A percentile compares a stretch with the other conserved stretches of the same genome.
Evolutionary conservation across 306 rosid genomes (phyloP).

Genomic region (Vicia sativa): DNA sequence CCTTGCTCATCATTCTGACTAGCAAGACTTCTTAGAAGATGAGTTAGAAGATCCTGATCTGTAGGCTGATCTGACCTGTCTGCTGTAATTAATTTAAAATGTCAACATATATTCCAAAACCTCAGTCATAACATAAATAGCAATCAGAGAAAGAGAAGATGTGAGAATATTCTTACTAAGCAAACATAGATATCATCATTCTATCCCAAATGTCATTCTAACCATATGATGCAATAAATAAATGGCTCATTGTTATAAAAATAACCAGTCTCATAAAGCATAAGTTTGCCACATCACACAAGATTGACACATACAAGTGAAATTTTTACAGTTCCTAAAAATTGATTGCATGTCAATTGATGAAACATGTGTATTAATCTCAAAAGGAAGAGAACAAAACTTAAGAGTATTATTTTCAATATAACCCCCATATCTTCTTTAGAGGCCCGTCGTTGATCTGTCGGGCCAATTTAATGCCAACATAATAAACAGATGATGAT

Average conservation of each 20-base stretch:
- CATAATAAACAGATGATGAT: conserved; percentile 5
- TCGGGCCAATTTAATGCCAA: conserved; percentile 10
- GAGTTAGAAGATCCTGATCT: conserved; percentile 76
- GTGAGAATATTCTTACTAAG: conserved; percentile 20
- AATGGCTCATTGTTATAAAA: conserved; percentile 11
- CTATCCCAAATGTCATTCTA: conserved; percentile 14
- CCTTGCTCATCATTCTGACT: conserved; percentile 60
- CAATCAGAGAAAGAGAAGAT: conserved; percentile 22
- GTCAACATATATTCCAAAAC: conserved; percentile 35
- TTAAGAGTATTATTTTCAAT: conserved; percentile 22
- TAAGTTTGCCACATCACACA: conserved; percentile 15
- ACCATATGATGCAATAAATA: conserved; percentile 33
- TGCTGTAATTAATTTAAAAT: conserved; percentile 54
- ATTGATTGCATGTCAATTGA: conserved; percentile 14
- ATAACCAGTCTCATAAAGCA: conserved; percentile 12
- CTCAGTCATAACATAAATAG: conserved; percentile 29
- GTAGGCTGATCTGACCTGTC: conserved; percentile 70
- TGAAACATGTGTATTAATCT: not conserved
- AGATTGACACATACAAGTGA: conserved; percentile 21
- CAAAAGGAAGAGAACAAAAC: conserved; percentile 26
- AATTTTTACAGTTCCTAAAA: conserved; percentile 13
- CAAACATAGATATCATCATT: conserved; percentile 28
- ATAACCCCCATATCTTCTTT: conserved; percentile 16
- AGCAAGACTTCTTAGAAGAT: conserved; percentile 71
- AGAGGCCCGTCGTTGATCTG: conserved; percentile 24